phyloP scores from a whole-genome alignment of 306 rosid genomes.

The Rosa chinensis region DNA sequence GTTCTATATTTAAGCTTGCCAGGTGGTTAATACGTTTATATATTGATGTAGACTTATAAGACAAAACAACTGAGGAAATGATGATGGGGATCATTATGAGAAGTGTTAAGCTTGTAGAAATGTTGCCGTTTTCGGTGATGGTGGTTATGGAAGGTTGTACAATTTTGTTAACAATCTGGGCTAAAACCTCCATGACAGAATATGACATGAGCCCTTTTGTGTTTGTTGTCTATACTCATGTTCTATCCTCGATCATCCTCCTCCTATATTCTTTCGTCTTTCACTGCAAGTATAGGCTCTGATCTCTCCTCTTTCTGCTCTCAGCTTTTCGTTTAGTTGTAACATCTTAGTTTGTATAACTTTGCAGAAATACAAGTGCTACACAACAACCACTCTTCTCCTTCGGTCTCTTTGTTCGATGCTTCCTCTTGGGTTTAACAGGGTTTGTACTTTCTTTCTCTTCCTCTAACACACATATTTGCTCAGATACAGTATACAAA shows the following conservation, averaged over 20 bases:
- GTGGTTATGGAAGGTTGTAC: slow-evolving; percentile 72
- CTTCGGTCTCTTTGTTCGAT: slow-evolving; percentile 48
- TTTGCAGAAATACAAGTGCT: slow-evolving; percentile 22
- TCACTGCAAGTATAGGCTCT: slow-evolving; percentile 42
- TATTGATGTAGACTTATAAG: slow-evolving; percentile 1
- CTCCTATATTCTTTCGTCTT: slow-evolving; percentile 56
- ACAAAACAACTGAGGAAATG: not conserved
- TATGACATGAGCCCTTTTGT: slow-evolving; percentile 72
- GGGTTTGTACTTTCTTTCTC: slow-evolving; percentile 45
- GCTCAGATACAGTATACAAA: not conserved
- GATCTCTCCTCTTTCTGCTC: not conserved
- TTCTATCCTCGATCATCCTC: slow-evolving; percentile 50
- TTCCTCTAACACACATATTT: not conserved
- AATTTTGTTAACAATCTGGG: slow-evolving; percentile 57
- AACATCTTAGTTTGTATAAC: not conserved
- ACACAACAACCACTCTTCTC: slow-evolving; percentile 44
- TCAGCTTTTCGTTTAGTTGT: not conserved
- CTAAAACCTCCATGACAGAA: slow-evolving; percentile 58
- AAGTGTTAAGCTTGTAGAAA: slow-evolving; percentile 23
- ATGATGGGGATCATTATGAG: slow-evolving; percentile 26
- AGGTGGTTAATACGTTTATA: not conserved
- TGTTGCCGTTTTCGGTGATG: slow-evolving; percentile 53
- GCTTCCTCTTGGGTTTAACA: slow-evolving; percentile 67
- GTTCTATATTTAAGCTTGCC: not conserved
- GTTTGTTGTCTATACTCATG: slow-evolving; percentile 62